phyloP scores from a whole-genome alignment of 2,329 filamentous ascomycete genomes.

The Alternaria sp. region DNA sequence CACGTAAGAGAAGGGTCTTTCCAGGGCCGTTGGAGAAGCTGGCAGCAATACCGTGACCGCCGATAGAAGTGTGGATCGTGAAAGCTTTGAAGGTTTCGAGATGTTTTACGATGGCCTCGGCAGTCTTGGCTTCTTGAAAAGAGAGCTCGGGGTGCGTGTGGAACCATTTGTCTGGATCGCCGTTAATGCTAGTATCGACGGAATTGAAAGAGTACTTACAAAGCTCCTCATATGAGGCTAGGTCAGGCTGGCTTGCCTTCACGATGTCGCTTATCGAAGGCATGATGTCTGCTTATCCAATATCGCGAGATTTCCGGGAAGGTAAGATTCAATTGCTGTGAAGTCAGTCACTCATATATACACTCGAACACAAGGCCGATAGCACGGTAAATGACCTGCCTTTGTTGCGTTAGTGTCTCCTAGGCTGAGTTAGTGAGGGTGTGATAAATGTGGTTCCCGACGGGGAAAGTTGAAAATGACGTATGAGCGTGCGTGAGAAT shows the following conservation, averaged over 20 bases:
- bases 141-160: constrained; percentile 50
- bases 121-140: constrained; percentile 47
- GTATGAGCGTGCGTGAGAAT: constrained; percentile 16
- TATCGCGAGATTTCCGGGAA: neutral
- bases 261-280: constrained; percentile 41
- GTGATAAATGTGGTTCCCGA: constrained; percentile 26
- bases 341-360: constrained; percentile 6
- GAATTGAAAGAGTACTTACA: constrained; percentile 29
- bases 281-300: constrained; percentile 26
- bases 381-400: constrained; percentile 3
- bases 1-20: constrained; percentile 65
- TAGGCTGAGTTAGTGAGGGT: neutral
- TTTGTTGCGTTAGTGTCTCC: constrained; percentile 15
- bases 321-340: neutral
- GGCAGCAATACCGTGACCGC: constrained; percentile 67
- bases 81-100: constrained; percentile 47
- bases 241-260: constrained; percentile 33
- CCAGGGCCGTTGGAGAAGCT: constrained; percentile 66
- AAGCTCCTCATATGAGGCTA: constrained; percentile 44
- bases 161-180: constrained; percentile 43
- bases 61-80: constrained; percentile 62
- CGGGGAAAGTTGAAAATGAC: constrained; percentile 32
- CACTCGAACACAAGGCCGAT: neutral
- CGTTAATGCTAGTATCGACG: constrained; percentile 7
- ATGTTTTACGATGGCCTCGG: constrained; percentile 39